phyloP scores from a whole-genome alignment of 768 basidiomycete genomes.

The Boletus eberwhitei region DNA sequence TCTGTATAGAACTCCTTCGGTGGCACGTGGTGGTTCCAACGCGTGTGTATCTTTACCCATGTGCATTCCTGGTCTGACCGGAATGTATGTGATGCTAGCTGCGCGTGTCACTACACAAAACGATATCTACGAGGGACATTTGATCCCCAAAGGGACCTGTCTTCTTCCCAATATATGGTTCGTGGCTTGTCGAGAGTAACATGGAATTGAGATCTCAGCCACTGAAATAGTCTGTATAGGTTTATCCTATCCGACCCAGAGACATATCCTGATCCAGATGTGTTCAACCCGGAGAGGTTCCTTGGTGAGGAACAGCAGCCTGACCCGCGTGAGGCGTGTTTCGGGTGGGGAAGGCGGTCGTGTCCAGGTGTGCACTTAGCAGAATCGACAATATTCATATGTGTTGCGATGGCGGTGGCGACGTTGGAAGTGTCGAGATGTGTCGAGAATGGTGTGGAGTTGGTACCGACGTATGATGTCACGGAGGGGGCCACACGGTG shows the following conservation, averaged over 20 bases:
- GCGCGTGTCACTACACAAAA: constrained; percentile 14
- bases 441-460: constrained; percentile 1
- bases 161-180: constrained; percentile 8
- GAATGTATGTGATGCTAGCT: not conserved
- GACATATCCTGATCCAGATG: not conserved
- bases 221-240: not conserved
- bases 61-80: not conserved
- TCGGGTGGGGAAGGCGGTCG: constrained; percentile 11
- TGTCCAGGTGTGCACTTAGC: constrained; percentile 7
- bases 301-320: constrained; percentile 1
- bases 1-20: constrained; percentile 14
- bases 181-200: not conserved
- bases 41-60: not conserved
- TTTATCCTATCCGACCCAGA: not conserved
- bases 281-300: constrained; percentile 12
- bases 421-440: constrained; percentile 6
- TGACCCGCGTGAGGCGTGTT: constrained; percentile 8
- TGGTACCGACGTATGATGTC: not conserved
- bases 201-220: not conserved
- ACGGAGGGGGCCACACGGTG: not conserved
- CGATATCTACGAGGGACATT: constrained; percentile 13
- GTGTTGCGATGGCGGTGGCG: not conserved
- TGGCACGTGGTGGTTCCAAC: not conserved
- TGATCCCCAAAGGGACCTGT: constrained; percentile 18
- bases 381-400: constrained; percentile 6